Conservation (phyloP, 2,329 filamentous ascomycete genomes). For the Penicillium sp. region DNA sequence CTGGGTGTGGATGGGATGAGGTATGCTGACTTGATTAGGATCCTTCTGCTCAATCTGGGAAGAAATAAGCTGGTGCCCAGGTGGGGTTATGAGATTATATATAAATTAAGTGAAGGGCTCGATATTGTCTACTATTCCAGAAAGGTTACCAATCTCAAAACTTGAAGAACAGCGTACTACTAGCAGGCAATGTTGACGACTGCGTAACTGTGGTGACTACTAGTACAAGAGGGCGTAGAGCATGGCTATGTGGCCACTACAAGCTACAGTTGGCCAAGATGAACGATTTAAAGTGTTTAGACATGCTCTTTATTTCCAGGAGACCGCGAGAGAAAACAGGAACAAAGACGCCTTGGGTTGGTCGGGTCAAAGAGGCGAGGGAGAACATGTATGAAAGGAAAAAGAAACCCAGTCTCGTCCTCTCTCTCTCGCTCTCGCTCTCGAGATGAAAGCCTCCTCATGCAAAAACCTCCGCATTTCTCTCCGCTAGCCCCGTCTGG, state of each 20-base stretch:
- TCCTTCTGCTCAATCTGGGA: slow-evolving; percentile 39
- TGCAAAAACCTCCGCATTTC: slow-evolving; percentile 26
- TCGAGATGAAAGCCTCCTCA: slow-evolving; percentile 24
- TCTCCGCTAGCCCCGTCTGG: slow-evolving; percentile 34
- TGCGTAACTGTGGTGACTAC: too few relatives aligned
- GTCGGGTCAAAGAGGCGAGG: slow-evolving; percentile 33
- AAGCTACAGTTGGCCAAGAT: slow-evolving; percentile 10
- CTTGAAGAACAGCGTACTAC: too few relatives aligned
- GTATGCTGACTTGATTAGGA: slow-evolving; percentile 29
- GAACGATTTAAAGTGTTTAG: slow-evolving; percentile 29
- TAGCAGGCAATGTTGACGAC: too few relatives aligned
- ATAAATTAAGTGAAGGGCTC: background rate
- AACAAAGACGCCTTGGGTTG: slow-evolving; percentile 30
- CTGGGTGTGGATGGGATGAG: background rate
- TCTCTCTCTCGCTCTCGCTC: slow-evolving; percentile 31
- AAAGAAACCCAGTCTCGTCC: slow-evolving; percentile 28
- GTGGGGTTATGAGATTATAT: background rate
- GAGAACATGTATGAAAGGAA: slow-evolving; percentile 28
- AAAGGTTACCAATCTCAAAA: background rate
- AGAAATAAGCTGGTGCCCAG: slow-evolving; percentile 27
- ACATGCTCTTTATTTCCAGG: slow-evolving; percentile 38
- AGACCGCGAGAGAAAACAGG: slow-evolving; percentile 33
- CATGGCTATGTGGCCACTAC: background rate
- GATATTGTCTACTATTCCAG: too few relatives aligned
- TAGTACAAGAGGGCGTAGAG: too few relatives aligned